Percentiles rank a stretch among this genome's conserved stretches.
These are phyloP conservation scores for Colletotrichum horii DNA, from an alignment of 2,329 filamentous ascomycete species.

Conservation along the genomic window DNA sequence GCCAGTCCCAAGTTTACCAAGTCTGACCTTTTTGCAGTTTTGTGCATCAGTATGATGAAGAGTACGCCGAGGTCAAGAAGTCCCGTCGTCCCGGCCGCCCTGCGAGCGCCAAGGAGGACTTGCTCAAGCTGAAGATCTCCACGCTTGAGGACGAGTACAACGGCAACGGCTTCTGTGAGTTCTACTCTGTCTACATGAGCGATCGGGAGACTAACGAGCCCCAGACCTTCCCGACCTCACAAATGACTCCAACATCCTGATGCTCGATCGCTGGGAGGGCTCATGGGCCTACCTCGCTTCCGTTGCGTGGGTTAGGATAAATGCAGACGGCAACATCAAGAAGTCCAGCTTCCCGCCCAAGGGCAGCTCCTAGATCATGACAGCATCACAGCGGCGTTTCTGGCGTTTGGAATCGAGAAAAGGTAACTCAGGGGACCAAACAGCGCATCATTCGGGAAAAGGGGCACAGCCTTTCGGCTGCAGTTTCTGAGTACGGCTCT, in stretches of 20 bases:
- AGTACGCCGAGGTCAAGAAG: slow-evolving; percentile 69
- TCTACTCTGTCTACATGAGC: background rate
- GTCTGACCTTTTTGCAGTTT: slow-evolving; percentile 49
- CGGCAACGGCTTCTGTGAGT: slow-evolving; percentile 75
- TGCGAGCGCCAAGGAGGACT: slow-evolving; percentile 76
- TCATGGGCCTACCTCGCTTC: slow-evolving; percentile 82
- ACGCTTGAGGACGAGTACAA: slow-evolving; percentile 80
- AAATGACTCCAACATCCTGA: slow-evolving; percentile 66
- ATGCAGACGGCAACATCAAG: slow-evolving; percentile 66
- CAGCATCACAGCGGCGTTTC: background rate
- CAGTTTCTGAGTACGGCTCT: background rate
- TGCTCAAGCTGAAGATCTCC: slow-evolving; percentile 74
- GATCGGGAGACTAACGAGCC: background rate
- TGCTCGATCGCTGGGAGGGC: slow-evolving; percentile 78
- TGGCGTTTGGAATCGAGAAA: background rate
- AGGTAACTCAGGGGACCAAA: background rate
- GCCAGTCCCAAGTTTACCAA: background rate
- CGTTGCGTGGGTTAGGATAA: slow-evolving; percentile 78
- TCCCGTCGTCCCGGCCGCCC: slow-evolving; percentile 80
- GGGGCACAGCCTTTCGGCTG: background rate
- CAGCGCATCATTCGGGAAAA: background rate
- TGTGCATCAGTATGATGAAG: slow-evolving; percentile 73
- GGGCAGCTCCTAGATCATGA: slow-evolving; percentile 28
- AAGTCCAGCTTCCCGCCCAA: slow-evolving; percentile 80
- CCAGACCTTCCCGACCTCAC: slow-evolving; percentile 73